These are phyloP conservation scores for Salix dunnii DNA, from an alignment of 345 rosid species.

Conservation along the genomic window DNA sequence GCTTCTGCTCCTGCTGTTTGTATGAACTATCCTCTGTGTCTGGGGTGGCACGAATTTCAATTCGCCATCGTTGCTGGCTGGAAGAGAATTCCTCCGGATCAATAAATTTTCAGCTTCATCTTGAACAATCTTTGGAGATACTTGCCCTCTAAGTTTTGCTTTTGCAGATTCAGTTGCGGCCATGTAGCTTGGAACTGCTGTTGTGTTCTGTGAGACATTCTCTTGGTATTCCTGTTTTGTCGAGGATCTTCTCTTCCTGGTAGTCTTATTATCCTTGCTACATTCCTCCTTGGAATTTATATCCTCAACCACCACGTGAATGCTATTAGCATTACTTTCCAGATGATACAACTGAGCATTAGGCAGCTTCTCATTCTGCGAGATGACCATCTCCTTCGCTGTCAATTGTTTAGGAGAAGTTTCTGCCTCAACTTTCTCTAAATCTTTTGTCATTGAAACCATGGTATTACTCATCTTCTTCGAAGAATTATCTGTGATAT, in stretches of 20 bases:
- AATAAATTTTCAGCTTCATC: conserved; percentile 18
- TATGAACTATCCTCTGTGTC: conserved; percentile 13
- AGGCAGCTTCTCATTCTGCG: too few relatives aligned
- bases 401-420: background rate
- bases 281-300: conserved; percentile 11
- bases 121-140: conserved; percentile 20
- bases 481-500: conserved; percentile 1
- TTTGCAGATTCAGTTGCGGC: conserved; percentile 34
- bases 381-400: background rate
- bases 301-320: conserved; percentile 4
- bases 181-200: conserved; percentile 27
- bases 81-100: conserved; percentile 20
- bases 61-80: conserved; percentile 16
- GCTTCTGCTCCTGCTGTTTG: conserved; percentile 11
- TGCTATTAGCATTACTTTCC: conserved; percentile 3
- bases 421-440: background rate
- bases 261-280: conserved; percentile 6
- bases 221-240: conserved; percentile 19
- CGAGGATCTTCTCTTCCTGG: conserved; percentile 21
- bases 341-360: background rate
- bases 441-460: conserved; percentile 1
- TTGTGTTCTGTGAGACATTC: conserved; percentile 3
- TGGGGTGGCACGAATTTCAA: conserved; percentile 16
- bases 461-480: background rate
- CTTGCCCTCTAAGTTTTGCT: conserved; percentile 21